These are phyloP conservation scores for Apiospora malaysiana DNA, from an alignment of 2,329 filamentous ascomycete genomes.

Conservation along the genomic window DNA sequence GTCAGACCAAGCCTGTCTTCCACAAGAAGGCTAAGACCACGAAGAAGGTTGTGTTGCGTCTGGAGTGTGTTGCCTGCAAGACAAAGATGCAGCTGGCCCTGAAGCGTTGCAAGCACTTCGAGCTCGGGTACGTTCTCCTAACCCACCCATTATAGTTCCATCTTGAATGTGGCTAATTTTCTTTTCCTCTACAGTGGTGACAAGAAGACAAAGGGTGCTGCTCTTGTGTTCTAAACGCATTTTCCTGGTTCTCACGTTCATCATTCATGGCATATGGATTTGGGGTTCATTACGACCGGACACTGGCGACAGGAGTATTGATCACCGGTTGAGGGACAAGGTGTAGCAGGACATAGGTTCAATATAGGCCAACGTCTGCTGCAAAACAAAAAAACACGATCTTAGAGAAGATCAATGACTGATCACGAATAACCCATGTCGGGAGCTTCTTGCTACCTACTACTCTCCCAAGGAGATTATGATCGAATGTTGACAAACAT, in stretches of 20 bases:
- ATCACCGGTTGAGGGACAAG: constrained; percentile 46
- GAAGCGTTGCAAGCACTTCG: constrained; percentile 99
- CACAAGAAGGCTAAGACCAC: constrained; percentile 99
- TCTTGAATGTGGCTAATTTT: constrained; percentile 42
- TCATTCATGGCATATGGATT: constrained; percentile 54
- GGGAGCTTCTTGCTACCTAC: constrained; percentile 9
- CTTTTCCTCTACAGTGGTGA: constrained; percentile 75
- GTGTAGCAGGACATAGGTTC: constrained; percentile 32
- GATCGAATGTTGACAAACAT: constrained; percentile 15
- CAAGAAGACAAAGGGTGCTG: constrained; percentile 99
- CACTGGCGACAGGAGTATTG: constrained; percentile 46
- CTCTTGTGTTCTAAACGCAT: constrained; percentile 93
- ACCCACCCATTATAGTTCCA: background rate
- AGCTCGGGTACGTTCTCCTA: constrained; percentile 80
- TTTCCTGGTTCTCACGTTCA: constrained; percentile 30
- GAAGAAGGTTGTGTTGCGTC: constrained; percentile 99
- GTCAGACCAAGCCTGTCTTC: constrained; percentile 99
- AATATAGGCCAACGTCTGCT: constrained; percentile 31
- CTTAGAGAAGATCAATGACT: constrained; percentile 18
- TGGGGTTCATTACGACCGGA: constrained; percentile 50
- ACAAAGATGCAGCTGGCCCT: constrained; percentile 96
- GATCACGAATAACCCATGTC: constrained; percentile 17
- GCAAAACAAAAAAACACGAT: constrained; percentile 16
- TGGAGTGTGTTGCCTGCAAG: constrained; percentile 98
- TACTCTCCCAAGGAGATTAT: constrained; percentile 10